phyloP scores from a whole-genome alignment of 148 eudicot genomes.

The Agrostemma githago region DNA sequence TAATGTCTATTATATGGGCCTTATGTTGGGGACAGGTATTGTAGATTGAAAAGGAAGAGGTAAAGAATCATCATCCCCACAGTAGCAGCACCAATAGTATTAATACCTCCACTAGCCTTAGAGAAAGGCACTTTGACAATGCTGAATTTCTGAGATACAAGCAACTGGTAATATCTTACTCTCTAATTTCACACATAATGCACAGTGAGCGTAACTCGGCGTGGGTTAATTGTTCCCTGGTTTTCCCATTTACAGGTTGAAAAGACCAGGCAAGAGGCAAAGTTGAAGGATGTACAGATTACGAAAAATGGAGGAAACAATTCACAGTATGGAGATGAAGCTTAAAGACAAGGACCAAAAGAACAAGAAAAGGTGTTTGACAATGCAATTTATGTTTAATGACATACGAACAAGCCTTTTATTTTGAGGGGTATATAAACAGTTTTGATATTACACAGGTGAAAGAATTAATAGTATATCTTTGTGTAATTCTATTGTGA shows the following conservation, averaged over 20 bases:
- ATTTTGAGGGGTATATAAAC: background rate
- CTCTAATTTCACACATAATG: background rate
- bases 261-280: slow-evolving; percentile 69
- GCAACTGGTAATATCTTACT: slow-evolving; percentile 52
- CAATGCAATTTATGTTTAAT: background rate
- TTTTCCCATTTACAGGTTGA: slow-evolving; percentile 46
- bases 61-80: slow-evolving; percentile 32
- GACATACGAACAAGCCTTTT: background rate
- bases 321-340: slow-evolving; percentile 61
- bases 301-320: slow-evolving; percentile 81
- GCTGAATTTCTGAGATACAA: slow-evolving; percentile 69
- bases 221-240: background rate
- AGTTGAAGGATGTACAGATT: slow-evolving; percentile 67
- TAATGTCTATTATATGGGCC: slow-evolving; percentile 13
- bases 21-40: slow-evolving; percentile 29
- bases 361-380: slow-evolving; percentile 79
- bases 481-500: too few species aligned
- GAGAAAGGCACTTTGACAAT: slow-evolving; percentile 46
- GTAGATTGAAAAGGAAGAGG: slow-evolving; percentile 38
- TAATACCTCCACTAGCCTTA: slow-evolving; percentile 21
- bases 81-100: slow-evolving; percentile 20
- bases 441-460: slow-evolving; percentile 43
- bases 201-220: background rate
- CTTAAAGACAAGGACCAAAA: slow-evolving; percentile 78
- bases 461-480: slow-evolving; percentile 30